These are phyloP conservation scores for Sarocladium brachiariae DNA, from an alignment of 2,329 filamentous ascomycete species.

Conservation along the genomic window DNA sequence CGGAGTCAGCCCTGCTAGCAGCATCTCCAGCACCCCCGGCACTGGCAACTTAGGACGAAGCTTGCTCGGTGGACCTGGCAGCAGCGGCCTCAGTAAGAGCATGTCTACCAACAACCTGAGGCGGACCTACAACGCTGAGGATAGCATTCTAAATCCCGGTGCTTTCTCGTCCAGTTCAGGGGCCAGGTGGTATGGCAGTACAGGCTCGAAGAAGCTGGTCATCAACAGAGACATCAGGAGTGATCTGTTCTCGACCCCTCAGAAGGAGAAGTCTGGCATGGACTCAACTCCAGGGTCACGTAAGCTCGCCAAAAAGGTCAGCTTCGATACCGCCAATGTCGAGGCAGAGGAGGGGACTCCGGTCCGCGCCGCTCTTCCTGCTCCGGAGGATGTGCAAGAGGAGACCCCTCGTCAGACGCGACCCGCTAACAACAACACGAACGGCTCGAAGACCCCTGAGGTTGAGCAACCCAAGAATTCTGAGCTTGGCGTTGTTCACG, in stretches of 20 bases:
- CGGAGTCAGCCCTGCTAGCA: slow-evolving; percentile 58
- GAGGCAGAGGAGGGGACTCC: slow-evolving; percentile 28
- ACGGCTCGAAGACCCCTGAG: slow-evolving; percentile 43
- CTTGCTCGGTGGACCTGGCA: slow-evolving; percentile 51
- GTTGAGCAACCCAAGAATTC: slow-evolving; percentile 68
- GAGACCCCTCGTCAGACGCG: slow-evolving; percentile 46
- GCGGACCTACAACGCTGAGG: slow-evolving; percentile 71
- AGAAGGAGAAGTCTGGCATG: slow-evolving; percentile 39
- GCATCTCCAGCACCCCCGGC: slow-evolving; percentile 59
- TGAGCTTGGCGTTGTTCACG: slow-evolving; percentile 64
- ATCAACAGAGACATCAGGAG: slow-evolving; percentile 84
- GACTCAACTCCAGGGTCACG: slow-evolving; percentile 36
- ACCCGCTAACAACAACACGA: slow-evolving; percentile 29
- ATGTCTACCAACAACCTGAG: slow-evolving; percentile 82
- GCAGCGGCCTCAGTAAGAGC: slow-evolving; percentile 74
- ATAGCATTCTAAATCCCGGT: slow-evolving; percentile 79
- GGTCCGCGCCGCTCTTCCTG: slow-evolving; percentile 27
- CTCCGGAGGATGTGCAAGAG: slow-evolving; percentile 26
- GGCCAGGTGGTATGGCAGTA: slow-evolving; percentile 58
- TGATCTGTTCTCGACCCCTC: slow-evolving; percentile 58
- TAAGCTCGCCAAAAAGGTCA: slow-evolving; percentile 77
- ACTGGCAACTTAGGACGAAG: slow-evolving; percentile 51
- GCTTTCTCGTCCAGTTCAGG: slow-evolving; percentile 68
- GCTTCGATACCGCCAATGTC: slow-evolving; percentile 67
- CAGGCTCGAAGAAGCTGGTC: slow-evolving; percentile 78